Base-by-base conservation (phyloP, 805 yeast species). In the Maudiozyma barnettii region DNA sequence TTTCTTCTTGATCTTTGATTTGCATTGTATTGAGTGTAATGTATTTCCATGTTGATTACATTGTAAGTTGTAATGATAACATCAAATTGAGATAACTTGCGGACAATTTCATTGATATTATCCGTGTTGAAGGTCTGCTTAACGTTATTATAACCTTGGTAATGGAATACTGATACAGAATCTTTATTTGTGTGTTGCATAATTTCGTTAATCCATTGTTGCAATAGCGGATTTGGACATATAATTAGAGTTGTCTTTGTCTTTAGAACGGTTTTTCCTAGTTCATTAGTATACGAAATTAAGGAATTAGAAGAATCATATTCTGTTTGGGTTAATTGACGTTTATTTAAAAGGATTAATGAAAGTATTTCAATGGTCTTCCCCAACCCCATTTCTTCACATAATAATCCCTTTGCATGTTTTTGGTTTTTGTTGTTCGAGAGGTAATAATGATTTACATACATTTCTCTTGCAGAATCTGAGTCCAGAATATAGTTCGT, bases 341-440 rank as follows among this genome's bases (percentile, higher is more conserved):
- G 66, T 30, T 70, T 79, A 60, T 93, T 83, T 44, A 81, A 58
- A 1, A 79, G 59, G 0, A 84, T 66, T 37, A 91, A 66, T 0
- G 95, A 71, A 2, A 86, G 70, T 13, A 89, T 71, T 61, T 93
- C 99, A 4, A 93, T 80, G 0, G 99, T 91, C 59, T 93, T 93
- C 0, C 99, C 99, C 7, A 93, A 72, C 0, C 99, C 99, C 99
- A 93, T 93, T 64, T 93, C 99, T 58, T 91, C 99, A 1, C 93
- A 84, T 31, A 93, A 63, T 7, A 93, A 67, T 0, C 95, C 96
- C 44, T 74, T 54, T 3, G 64, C 63, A 7, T 59, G 54, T 31
- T 40, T 31, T 9, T 37, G 16, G 5, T 45, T 21, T 10, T 29
- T 18, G 5, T 49, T 45, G 4, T 41, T 31, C 13, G 41, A 36